phyloP scores from a whole-genome alignment of 371 early-diverging fungal species.

The Dichotomocladium elegans region DNA sequence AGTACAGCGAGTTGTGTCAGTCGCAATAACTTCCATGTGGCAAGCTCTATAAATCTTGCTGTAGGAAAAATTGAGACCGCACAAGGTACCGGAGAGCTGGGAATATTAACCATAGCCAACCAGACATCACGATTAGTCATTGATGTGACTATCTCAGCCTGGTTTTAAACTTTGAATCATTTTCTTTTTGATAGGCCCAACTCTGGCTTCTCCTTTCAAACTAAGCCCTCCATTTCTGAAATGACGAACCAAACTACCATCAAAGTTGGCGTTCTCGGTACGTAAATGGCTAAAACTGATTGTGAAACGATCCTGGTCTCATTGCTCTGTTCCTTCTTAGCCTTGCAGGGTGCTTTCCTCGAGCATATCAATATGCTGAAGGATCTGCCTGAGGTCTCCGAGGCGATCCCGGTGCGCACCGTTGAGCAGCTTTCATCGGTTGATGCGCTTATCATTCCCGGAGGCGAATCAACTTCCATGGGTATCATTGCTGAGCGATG shows the following conservation, averaged over 20 bases:
- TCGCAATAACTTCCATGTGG: too few species aligned
- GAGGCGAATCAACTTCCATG: constrained; percentile 94
- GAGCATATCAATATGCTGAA: constrained; percentile 86
- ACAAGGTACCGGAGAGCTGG: background rate
- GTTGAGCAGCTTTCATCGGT: constrained; percentile 58
- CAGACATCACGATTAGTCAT: too few species aligned
- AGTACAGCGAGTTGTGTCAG: too few species aligned
- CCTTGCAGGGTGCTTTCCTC: constrained; percentile 90
- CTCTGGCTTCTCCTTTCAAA: too few species aligned
- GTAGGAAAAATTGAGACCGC: background rate
- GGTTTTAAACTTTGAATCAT: too few species aligned
- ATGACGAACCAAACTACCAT: constrained; percentile 10
- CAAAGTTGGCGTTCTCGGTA: constrained; percentile 39
- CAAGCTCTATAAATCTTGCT: background rate
- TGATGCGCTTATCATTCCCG: constrained; percentile 92
- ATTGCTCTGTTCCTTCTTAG: constrained; percentile 28
- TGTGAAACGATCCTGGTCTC: background rate
- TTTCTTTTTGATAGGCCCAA: too few species aligned
- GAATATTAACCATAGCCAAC: background rate
- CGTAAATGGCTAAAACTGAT: background rate
- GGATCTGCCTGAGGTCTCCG: constrained; percentile 52
- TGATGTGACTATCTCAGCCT: too few species aligned
- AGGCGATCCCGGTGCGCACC: constrained; percentile 69
- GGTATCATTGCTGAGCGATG: constrained; percentile 85
- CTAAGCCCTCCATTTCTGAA: too few species aligned